phyloP scores from a whole-genome alignment of 371 early-diverging fungal genomes.

The Zopfochytrium polystomum region DNA sequence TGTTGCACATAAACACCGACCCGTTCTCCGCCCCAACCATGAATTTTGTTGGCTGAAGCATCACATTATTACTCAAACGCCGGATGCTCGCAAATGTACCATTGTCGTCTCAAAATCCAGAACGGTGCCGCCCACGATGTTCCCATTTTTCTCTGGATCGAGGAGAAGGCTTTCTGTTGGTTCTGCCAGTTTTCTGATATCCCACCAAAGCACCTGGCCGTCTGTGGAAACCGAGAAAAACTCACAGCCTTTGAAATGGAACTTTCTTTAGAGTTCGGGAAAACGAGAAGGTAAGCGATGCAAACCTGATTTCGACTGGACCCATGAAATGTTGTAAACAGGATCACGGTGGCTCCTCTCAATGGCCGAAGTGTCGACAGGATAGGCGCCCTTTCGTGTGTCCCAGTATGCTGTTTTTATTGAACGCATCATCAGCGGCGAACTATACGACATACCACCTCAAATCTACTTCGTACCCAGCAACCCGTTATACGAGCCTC shows the following conservation, averaged over 20 bases:
- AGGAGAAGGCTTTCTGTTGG: conserved; percentile 52
- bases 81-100: conserved; percentile 33
- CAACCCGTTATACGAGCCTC: conserved; percentile 56
- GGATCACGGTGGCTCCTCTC: conserved; percentile 56
- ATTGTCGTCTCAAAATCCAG: conserved; percentile 58
- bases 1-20: conserved; percentile 55
- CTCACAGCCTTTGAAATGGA: conserved; percentile 42
- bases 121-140: conserved; percentile 54
- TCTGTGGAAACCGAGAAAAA: conserved; percentile 58
- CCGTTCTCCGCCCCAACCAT: conserved; percentile 61
- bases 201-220: conserved; percentile 60
- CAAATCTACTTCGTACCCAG: conserved; percentile 35
- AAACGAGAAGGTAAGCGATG: no score
- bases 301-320: conserved; percentile 56
- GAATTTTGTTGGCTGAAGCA: conserved; percentile 59
- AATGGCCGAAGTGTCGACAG: conserved; percentile 50
- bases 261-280: no score
- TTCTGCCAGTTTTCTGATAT: conserved; percentile 57
- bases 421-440: not conserved
- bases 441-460: not conserved
- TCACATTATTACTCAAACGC: not conserved
- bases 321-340: conserved; percentile 53
- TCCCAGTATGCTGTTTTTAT: conserved; percentile 52
- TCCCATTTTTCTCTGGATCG: conserved; percentile 59
- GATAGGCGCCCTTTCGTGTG: conserved; percentile 52